A percentile compares a stretch with the other conserved stretches of the same genome.
These are phyloP conservation scores for Metschnikowia cerradonensis DNA, from an alignment of 805 yeast genomes.

Conservation along the genomic window DNA sequence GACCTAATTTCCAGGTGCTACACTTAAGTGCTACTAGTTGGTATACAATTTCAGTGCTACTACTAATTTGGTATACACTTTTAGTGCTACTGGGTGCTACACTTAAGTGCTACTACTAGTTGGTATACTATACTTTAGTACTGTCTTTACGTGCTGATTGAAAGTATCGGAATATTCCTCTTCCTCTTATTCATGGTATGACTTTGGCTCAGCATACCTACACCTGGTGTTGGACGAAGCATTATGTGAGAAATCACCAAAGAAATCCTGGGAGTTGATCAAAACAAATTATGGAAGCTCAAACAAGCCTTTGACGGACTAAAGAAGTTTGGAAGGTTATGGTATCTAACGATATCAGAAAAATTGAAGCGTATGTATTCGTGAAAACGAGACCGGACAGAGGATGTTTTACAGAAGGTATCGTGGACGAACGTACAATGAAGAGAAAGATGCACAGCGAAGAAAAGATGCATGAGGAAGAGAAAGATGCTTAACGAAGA, in stretches of 20 bases:
- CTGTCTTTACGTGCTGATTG: too few relatives aligned
- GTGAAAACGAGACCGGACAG: not conserved
- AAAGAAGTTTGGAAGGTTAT: not conserved
- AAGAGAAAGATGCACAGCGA: not conserved
- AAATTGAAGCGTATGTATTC: not conserved
- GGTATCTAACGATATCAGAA: not conserved
- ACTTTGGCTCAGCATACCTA: too few relatives aligned
- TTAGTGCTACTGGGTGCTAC: too few relatives aligned
- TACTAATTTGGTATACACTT: too few relatives aligned
- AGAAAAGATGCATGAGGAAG: not conserved
- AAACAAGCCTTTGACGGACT: not conserved
- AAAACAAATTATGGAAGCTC: not conserved
- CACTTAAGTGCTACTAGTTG: too few relatives aligned
- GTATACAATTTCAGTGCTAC: too few relatives aligned
- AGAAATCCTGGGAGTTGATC: not conserved
- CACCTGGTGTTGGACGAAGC: too few relatives aligned
- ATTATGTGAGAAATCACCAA: not conserved
- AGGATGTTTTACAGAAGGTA: not conserved
- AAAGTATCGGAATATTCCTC: too few relatives aligned
- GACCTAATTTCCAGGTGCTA: slow-evolving; percentile 37
- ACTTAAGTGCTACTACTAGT: too few relatives aligned
- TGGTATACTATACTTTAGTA: too few relatives aligned
- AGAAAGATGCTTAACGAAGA: too few relatives aligned
- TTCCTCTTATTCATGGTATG: too few relatives aligned
- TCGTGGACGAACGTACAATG: not conserved